These are phyloP conservation scores for Lactarius vividus DNA, from an alignment of 768 basidiomycete species.

Conservation along the genomic window DNA sequence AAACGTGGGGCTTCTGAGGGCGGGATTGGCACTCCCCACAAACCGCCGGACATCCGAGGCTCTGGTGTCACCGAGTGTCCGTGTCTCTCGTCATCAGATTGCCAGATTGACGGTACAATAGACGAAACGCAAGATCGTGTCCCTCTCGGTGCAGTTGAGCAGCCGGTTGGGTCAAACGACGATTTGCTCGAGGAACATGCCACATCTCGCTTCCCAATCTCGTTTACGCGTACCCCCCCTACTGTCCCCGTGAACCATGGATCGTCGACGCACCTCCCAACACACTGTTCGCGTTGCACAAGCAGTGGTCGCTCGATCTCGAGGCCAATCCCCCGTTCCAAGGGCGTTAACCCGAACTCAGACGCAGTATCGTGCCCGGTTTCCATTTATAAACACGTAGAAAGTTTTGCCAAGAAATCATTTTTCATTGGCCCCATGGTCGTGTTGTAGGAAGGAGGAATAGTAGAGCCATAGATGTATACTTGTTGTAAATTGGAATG, in stretches of 20 bases:
- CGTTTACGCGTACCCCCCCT: slow-evolving; percentile 11
- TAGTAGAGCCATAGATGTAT: not conserved
- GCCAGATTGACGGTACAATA: not conserved
- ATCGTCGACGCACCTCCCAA: not conserved
- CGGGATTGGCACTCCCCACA: not conserved
- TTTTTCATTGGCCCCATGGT: not conserved
- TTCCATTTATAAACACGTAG: not conserved
- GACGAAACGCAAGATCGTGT: slow-evolving; percentile 4
- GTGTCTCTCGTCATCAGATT: not conserved
- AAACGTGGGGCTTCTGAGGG: not conserved
- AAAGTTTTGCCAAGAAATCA: not conserved
- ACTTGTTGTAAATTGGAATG: not conserved
- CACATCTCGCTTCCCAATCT: slow-evolving; percentile 21
- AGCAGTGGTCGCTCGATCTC: not conserved
- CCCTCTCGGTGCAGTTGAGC: not conserved
- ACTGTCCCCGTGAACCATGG: not conserved
- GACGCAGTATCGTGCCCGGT: not conserved
- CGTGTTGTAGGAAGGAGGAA: not conserved
- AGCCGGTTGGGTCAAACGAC: slow-evolving; percentile 6
- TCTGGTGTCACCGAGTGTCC: not conserved
- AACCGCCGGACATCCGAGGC: slow-evolving; percentile 1
- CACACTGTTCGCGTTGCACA: slow-evolving; percentile 6
- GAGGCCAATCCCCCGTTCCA: not conserved
- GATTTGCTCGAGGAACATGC: slow-evolving; percentile 6
- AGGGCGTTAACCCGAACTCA: not conserved